These are phyloP conservation scores for Pezicula radicicola DNA, from an alignment of 2,329 filamentous ascomycete species.

Conservation along the genomic window DNA sequence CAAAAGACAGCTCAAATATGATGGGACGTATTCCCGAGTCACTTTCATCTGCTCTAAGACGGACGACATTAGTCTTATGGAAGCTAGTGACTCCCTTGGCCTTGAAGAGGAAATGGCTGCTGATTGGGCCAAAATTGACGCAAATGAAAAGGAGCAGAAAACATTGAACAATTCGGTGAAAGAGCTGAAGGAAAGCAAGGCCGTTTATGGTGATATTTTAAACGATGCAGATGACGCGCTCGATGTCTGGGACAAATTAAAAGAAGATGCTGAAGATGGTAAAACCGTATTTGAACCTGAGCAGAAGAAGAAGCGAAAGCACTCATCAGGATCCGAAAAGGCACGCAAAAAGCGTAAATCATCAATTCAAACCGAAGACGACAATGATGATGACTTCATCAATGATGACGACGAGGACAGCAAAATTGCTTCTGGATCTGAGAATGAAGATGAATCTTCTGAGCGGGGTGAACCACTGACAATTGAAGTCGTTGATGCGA, in stretches of 20 bases:
- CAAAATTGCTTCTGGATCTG: constrained; percentile 20
- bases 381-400: constrained; percentile 24
- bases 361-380: constrained; percentile 7
- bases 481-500: constrained; percentile 34
- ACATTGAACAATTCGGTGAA: constrained; percentile 18
- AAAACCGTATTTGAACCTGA: constrained; percentile 36
- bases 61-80: constrained; percentile 50
- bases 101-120: constrained; percentile 32
- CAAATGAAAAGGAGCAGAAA: constrained; percentile 11
- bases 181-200: constrained; percentile 30
- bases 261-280: constrained; percentile 35
- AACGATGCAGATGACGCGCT: constrained; percentile 37
- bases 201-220: constrained; percentile 28
- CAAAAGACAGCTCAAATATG: constrained; percentile 56
- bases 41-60: constrained; percentile 64
- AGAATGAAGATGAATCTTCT: constrained; percentile 11
- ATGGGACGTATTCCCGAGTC: constrained; percentile 49
- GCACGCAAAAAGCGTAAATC: constrained; percentile 18
- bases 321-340: constrained; percentile 10
- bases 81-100: constrained; percentile 32
- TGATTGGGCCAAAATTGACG: constrained; percentile 30
- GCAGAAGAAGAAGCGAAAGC: constrained; percentile 40
- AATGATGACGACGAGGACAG: constrained; percentile 26
- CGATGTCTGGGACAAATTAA: constrained; percentile 41
- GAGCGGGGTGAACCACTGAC: constrained; percentile 34